Evolutionary conservation across 2,329 filamentous ascomycete genomes (phyloP).

Genomic region (Fusarium hainanense): DNA sequence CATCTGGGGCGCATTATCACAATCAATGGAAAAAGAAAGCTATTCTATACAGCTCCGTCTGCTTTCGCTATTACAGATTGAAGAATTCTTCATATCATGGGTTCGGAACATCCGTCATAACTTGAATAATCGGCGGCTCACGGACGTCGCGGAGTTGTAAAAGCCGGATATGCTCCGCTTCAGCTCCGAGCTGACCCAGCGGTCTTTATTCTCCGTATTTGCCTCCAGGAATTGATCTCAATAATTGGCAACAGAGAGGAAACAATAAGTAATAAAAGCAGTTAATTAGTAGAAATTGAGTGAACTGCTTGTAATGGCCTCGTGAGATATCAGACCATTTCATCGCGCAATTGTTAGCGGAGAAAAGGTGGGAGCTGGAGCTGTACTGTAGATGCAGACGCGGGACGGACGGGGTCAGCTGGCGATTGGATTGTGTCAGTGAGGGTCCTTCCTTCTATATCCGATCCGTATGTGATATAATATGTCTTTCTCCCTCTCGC

Average conservation of each 20-base stretch:
- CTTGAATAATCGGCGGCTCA: conserved; percentile 9
- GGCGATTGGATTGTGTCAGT: conserved; percentile 33
- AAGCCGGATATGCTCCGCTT: conserved; percentile 27
- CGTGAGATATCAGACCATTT: conserved; percentile 38
- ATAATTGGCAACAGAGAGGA: conserved; percentile 8
- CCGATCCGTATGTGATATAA: conserved; percentile 35
- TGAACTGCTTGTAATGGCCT: neutral
- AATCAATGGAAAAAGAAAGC: neutral
- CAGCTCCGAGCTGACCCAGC: conserved; percentile 34
- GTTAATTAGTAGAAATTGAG: neutral
- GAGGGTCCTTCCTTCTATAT: conserved; percentile 17
- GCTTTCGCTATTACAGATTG: too few species aligned
- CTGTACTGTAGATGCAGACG: conserved; percentile 7
- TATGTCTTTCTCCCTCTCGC: conserved; percentile 22
- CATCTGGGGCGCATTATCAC: neutral
- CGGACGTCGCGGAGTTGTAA: conserved; percentile 32
- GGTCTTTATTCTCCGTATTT: conserved; percentile 32
- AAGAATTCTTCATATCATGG: neutral
- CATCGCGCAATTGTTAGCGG: conserved; percentile 30
- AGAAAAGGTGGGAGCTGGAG: conserved; percentile 10
- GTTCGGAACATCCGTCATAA: neutral
- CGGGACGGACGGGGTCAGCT: conserved; percentile 23
- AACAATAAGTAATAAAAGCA: neutral
- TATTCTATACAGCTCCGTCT: rapidly evolving
- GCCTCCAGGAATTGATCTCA: conserved; percentile 3